A percentile compares a stretch with the other conserved stretches of the same genome.
phyloP scores from a whole-genome alignment of 345 rosid genomes.

The Litchi chinensis region DNA sequence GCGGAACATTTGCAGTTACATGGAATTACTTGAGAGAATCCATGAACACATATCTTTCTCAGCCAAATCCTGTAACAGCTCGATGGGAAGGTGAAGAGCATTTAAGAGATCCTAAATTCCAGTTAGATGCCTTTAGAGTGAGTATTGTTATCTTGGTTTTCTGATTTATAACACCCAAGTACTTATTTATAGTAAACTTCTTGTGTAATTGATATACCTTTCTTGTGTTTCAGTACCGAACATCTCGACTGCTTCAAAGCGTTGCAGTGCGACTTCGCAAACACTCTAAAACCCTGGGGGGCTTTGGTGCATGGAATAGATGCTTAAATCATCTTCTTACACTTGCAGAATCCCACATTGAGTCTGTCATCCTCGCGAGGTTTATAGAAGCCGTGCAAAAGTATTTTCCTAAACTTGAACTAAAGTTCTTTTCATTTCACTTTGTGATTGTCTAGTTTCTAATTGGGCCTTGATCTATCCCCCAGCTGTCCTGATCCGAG shows the following conservation, averaged over 20 bases:
- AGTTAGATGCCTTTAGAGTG: conserved; percentile 95
- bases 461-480: not conserved
- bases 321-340: conserved; percentile 98
- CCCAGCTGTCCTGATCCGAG: conserved; percentile 78
- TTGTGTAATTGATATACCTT: not conserved
- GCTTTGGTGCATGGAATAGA: conserved; percentile 97
- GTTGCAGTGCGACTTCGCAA: conserved; percentile 78
- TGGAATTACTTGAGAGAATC: conserved; percentile 97
- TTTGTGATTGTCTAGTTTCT: conserved; percentile 15
- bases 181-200: conserved; percentile 1
- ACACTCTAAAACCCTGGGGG: conserved; percentile 81
- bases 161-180: conserved; percentile 1
- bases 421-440: not conserved
- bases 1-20: conserved; percentile 88
- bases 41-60: conserved; percentile 84
- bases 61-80: conserved; percentile 94
- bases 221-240: conserved; percentile 70
- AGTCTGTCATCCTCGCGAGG: conserved; percentile 85
- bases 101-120: conserved; percentile 90
- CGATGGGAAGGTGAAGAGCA: conserved; percentile 97
- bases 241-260: conserved; percentile 91
- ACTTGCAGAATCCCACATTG: conserved; percentile 96
- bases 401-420: conserved; percentile 40
- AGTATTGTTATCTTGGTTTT: conserved; percentile 31
- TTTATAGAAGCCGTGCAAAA: conserved; percentile 88